phyloP scores from a whole-genome alignment of 148 eudicot genomes.

The Fallopia convolvulus region DNA sequence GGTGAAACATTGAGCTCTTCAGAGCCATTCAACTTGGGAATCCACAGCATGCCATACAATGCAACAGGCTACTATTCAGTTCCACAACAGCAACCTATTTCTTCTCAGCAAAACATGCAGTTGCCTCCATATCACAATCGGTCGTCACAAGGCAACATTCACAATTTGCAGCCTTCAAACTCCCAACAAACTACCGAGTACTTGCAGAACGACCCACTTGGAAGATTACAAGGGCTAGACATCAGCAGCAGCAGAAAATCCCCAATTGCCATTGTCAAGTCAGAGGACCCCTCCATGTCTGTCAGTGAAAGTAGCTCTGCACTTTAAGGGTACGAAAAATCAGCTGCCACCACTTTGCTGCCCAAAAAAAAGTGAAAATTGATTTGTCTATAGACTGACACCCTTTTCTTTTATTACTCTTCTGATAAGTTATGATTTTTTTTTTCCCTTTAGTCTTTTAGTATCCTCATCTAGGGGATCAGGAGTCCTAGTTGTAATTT shows the following conservation, averaged over 20 bases:
- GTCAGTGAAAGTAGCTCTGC: constrained; percentile 43
- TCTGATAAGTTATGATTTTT: neutral
- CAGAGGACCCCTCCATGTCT: constrained; percentile 37
- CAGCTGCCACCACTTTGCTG: constrained; percentile 28
- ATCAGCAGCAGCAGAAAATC: constrained; percentile 25
- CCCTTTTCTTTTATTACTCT: constrained; percentile 15
- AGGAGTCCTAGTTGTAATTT: neutral
- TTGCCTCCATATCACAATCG: constrained; percentile 22
- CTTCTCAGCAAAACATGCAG: constrained; percentile 32
- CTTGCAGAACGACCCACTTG: constrained; percentile 29
- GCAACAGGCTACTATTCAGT: constrained; percentile 23
- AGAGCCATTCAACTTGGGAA: constrained; percentile 30
- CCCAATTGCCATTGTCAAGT: constrained; percentile 19
- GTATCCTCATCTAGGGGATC: constrained; percentile 12
- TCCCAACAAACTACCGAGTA: constrained; percentile 18
- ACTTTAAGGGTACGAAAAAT: constrained; percentile 17
- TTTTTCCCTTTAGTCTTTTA: constrained; percentile 22
- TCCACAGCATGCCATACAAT: constrained; percentile 28
- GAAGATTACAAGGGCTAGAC: constrained; percentile 38
- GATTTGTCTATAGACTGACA: constrained; percentile 33
- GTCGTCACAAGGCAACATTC: constrained; percentile 19
- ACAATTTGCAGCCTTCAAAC: constrained; percentile 20
- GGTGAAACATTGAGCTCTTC: constrained; percentile 35
- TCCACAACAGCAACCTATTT: constrained; percentile 23
- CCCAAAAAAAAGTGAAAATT: constrained; percentile 19